Percentiles rank a stretch among this genome's conserved stretches.
Conservation (phyloP, 1,139 yeast species). For the Pichia sp. region DNA sequence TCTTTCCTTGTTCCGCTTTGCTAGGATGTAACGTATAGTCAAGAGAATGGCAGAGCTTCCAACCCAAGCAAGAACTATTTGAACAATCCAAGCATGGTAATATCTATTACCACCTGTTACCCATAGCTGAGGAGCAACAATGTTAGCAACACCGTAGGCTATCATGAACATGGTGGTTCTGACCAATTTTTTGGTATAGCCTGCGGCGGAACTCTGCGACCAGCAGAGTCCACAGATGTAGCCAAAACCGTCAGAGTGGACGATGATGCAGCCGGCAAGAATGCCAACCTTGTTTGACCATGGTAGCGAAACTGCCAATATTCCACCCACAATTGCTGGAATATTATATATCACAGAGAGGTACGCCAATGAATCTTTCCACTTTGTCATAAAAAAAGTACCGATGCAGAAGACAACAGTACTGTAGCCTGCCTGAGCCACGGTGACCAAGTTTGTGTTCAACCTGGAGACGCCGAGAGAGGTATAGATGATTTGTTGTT, state of each 20-base stretch:
- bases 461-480: slow-evolving; percentile 36
- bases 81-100: slow-evolving; percentile 48
- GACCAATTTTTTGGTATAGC: slow-evolving; percentile 39
- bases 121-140: slow-evolving; percentile 46
- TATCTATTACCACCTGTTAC: slow-evolving; percentile 24
- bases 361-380: slow-evolving; percentile 32
- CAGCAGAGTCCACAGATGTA: slow-evolving; percentile 40
- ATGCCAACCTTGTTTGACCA: slow-evolving; percentile 40
- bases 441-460: slow-evolving; percentile 47
- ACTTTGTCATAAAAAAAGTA: slow-evolving; percentile 22
- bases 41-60: slow-evolving; percentile 37
- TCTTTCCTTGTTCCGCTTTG: slow-evolving; percentile 38
- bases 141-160: slow-evolving; percentile 38
- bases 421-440: slow-evolving; percentile 28
- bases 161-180: slow-evolving; percentile 40
- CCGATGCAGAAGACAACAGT: slow-evolving; percentile 19
- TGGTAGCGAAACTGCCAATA: slow-evolving; percentile 40
- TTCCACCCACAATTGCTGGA: slow-evolving; percentile 43
- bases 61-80: slow-evolving; percentile 43
- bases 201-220: slow-evolving; percentile 34
- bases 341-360: slow-evolving; percentile 34
- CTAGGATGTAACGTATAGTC: slow-evolving; percentile 38
- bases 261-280: slow-evolving; percentile 38
- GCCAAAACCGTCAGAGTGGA: slow-evolving; percentile 38
- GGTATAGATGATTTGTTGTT: slow-evolving; percentile 35